Conservation (phyloP, 805 yeast genomes). For the Myxozyma vanderwaltii region DNA sequence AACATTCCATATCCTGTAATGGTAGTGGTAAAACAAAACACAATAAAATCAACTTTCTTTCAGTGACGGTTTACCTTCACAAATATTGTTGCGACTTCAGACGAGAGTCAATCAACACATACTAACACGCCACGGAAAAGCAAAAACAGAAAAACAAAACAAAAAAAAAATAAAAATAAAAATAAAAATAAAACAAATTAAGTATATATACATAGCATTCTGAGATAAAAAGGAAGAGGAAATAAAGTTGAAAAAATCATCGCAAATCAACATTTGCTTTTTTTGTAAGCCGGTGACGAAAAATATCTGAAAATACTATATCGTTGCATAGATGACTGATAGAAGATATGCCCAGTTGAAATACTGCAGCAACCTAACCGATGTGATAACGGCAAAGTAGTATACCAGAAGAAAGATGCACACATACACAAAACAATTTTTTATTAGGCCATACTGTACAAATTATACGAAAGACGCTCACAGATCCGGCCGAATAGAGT, state of each 20-base stretch:
- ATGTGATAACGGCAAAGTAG: neutral
- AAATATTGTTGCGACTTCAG: neutral
- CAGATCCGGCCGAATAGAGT: conserved; percentile 1
- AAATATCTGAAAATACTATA: neutral
- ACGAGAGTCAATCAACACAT: neutral
- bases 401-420: neutral
- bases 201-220: conserved; percentile 10
- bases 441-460: neutral
- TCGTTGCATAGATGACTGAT: neutral
- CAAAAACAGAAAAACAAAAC: neutral
- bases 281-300: neutral
- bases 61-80: neutral
- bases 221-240: neutral
- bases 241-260: neutral
- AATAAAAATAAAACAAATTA: neutral
- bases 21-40: neutral
- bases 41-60: neutral
- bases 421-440: neutral
- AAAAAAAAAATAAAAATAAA: neutral
- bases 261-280: neutral
- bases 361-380: neutral
- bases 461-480: conserved; percentile 4
- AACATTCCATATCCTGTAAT: too few species aligned
- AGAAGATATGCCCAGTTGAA: neutral
- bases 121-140: neutral